phyloP scores from a whole-genome alignment of 2,329 filamentous ascomycete genomes.

The Xylariaceae sp. region DNA sequence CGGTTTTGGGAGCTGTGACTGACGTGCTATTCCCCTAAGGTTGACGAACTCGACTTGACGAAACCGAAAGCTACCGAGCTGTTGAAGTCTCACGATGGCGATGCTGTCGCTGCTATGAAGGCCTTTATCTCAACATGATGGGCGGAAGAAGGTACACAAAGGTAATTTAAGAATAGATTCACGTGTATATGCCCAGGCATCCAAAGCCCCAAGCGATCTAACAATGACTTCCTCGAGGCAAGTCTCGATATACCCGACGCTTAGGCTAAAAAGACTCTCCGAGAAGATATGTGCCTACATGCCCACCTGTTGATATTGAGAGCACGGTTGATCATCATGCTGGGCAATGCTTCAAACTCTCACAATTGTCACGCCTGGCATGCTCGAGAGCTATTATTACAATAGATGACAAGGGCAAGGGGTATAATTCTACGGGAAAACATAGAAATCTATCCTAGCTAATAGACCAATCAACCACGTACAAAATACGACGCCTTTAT shows the following conservation, averaged over 20 bases:
- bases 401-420: not conserved
- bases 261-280: too few relatives aligned
- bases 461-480: not conserved
- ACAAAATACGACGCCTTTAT: slow-evolving; percentile 9
- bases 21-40: slow-evolving; percentile 36
- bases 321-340: too few relatives aligned
- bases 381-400: too few relatives aligned
- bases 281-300: too few relatives aligned
- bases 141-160: not conserved
- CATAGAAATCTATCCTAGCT: not conserved
- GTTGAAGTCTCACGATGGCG: slow-evolving; percentile 66
- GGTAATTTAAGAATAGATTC: not conserved
- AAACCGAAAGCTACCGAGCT: slow-evolving; percentile 72
- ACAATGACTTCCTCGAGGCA: too few relatives aligned
- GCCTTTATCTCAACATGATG: slow-evolving; percentile 44
- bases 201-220: slow-evolving; percentile 13
- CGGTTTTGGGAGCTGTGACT: slow-evolving; percentile 2
- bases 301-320: too few relatives aligned
- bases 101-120: slow-evolving; percentile 63
- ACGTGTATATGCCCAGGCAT: slow-evolving; percentile 7
- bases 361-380: too few relatives aligned
- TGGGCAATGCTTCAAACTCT: too few relatives aligned
- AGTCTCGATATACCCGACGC: too few relatives aligned
- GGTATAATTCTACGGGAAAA: not conserved
- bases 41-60: slow-evolving; percentile 67